Base-by-base conservation (phyloP, 805 yeast genomes). In the Naumovozyma baii region DNA sequence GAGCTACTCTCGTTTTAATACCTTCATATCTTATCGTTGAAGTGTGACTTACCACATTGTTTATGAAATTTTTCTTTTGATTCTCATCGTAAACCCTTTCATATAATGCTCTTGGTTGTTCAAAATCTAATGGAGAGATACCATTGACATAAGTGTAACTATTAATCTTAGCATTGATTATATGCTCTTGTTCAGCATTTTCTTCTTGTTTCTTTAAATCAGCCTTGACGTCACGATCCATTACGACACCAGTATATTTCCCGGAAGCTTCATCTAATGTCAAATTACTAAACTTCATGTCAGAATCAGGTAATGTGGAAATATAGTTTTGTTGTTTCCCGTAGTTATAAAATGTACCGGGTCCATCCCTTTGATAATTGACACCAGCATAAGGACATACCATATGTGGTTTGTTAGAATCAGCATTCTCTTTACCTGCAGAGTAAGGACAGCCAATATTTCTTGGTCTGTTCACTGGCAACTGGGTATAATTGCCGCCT, bases 401-500 rank as follows among this genome's bases (percentile, higher is more conserved):
- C 16, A 29, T 8, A 9, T 40, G 35, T 9, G 46, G 30, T 9
- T 39, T 47, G 10, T 22, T 15, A 9, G 34, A 31, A 17, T 34
- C 33, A 4, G 14, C 26, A 14, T 28, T 10, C 15, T 26, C 28
- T n/a, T 29, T 29, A 9, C 14, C 14, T 29, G 31, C 28, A 5
- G 29, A 20, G 31, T 20, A 54, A 16, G 86, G 86, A 61, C 83
- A 76, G 19, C 62, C 54, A 37, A 52, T 32, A 30, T 52, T 54
- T 36, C 31, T 29, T 32, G 73, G 69, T 38, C 62, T 61, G 64
- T 79, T 79, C 48, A 77, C 79, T 5, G 85, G 85, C 46, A 79
- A 62, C 54, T 79, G 85, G 40, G 71, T 67, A 64, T 72, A 79
- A 64, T 79, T 81, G 34, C 72, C 62, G 43, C 88, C 88, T 52